Evolutionary conservation across 2,329 filamentous ascomycete species (phyloP).

Genomic region (Thelonectria rubi): DNA sequence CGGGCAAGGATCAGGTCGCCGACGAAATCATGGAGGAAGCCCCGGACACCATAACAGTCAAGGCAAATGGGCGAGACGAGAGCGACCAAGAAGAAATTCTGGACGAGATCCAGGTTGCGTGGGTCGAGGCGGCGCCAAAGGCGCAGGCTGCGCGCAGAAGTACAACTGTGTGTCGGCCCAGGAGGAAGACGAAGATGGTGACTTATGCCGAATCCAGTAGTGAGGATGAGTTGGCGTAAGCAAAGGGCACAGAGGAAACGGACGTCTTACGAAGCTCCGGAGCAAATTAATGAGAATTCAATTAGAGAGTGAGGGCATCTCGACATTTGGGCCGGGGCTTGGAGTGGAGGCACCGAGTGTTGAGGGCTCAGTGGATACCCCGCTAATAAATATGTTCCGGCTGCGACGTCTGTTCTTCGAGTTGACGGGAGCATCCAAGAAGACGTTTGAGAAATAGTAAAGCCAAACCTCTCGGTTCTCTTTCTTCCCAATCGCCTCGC

Average conservation of each 20-base stretch:
- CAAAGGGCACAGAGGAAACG: background rate
- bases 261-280: background rate
- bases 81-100: background rate
- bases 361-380: slow-evolving; percentile 16
- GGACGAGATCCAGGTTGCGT: slow-evolving; percentile 13
- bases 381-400: background rate
- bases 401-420: slow-evolving; percentile 15
- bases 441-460: no score
- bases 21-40: background rate
- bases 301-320: background rate
- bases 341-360: slow-evolving; percentile 6
- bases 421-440: background rate
- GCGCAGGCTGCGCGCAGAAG: background rate
- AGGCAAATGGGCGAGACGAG: background rate
- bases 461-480: no score
- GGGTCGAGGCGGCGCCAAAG: background rate
- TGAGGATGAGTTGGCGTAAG: slow-evolving; percentile 21
- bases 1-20: background rate
- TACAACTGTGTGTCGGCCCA: slow-evolving; percentile 5
- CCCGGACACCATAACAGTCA: background rate
- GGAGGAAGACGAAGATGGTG: background rate
- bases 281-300: background rate
- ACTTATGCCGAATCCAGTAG: background rate
- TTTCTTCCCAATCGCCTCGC: no score
- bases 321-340: background rate